Evolutionary conservation across 768 basidiomycete species (phyloP).

Genomic region (Galerina marginata): DNA sequence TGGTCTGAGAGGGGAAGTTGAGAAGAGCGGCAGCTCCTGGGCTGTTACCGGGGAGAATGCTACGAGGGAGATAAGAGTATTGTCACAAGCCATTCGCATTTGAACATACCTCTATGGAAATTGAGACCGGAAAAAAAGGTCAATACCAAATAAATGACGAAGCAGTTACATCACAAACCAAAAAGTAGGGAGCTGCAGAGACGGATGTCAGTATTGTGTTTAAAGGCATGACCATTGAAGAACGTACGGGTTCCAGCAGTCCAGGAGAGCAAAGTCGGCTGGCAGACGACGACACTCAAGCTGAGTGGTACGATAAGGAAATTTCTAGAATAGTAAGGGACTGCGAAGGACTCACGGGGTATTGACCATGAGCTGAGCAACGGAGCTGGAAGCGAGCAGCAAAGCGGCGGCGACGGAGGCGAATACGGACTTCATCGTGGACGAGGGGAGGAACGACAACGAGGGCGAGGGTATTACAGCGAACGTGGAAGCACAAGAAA

Average conservation of each 20-base stretch:
- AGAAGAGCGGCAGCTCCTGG: slow-evolving; percentile 51
- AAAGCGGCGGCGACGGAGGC: slow-evolving; percentile 44
- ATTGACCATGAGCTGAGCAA: slow-evolving; percentile 62
- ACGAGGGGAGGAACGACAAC: slow-evolving; percentile 28
- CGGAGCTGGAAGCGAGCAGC: slow-evolving; percentile 45
- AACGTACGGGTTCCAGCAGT: slow-evolving; percentile 60
- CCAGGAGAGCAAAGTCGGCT: slow-evolving; percentile 62
- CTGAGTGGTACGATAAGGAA: slow-evolving; percentile 37
- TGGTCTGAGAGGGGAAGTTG: slow-evolving; percentile 45
- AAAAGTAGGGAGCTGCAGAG: slow-evolving; percentile 59
- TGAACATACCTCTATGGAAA: slow-evolving; percentile 43
- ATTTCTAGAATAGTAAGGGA: neutral
- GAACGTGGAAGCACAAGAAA: slow-evolving; percentile 29
- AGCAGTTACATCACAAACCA: slow-evolving; percentile 53
- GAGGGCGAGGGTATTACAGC: slow-evolving; percentile 28
- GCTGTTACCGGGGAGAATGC: slow-evolving; percentile 57
- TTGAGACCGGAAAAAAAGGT: neutral
- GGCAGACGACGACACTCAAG: slow-evolving; percentile 55
- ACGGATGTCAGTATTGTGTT: slow-evolving; percentile 14
- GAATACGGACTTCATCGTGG: slow-evolving; percentile 55
- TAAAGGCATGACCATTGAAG: neutral
- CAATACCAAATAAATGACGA: neutral
- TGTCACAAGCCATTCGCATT: neutral
- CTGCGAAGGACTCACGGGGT: slow-evolving; percentile 65
- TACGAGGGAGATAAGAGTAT: slow-evolving; percentile 28